Evolutionary conservation across 2,329 filamentous ascomycete species (phyloP).

Genomic region (Xylariaceae sp.): DNA sequence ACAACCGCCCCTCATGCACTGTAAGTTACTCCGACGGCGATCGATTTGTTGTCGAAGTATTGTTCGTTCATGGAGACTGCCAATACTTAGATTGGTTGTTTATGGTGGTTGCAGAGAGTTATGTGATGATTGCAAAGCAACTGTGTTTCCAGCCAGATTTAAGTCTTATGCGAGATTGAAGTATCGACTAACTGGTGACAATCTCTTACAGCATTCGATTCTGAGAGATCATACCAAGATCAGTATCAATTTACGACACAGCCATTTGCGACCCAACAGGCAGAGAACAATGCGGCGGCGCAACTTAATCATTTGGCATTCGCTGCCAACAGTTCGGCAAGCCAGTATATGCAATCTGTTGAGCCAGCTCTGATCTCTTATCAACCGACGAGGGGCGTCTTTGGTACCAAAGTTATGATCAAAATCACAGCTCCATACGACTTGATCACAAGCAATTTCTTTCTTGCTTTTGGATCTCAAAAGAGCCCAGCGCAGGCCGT

Average conservation of each 20-base stretch:
- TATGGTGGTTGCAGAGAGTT: neutral
- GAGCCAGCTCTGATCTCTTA: constrained; percentile 66
- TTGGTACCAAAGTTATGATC: constrained; percentile 69
- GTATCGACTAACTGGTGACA: constrained; percentile 16
- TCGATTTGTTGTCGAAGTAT: neutral
- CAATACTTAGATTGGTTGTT: no score
- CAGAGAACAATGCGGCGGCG: constrained; percentile 48
- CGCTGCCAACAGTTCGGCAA: constrained; percentile 60
- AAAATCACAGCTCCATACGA: constrained; percentile 76
- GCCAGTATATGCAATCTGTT: constrained; percentile 64
- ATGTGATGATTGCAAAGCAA: neutral
- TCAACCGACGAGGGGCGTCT: constrained; percentile 64
- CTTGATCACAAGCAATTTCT: constrained; percentile 63
- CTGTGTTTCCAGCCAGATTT: neutral
- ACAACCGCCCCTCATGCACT: constrained; percentile 73
- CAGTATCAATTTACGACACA: constrained; percentile 51
- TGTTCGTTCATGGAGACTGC: neutral
- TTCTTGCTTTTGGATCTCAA: constrained; percentile 74
- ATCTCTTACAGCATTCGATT: constrained; percentile 50
- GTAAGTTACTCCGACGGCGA: constrained; percentile 52
- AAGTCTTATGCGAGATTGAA: neutral
- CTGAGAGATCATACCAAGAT: constrained; percentile 60
- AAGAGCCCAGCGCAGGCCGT: constrained; percentile 66
- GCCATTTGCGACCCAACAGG: constrained; percentile 45
- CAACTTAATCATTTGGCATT: constrained; percentile 57